Conservation (phyloP, 176 grass and related monocot genomes). For the Avena eriantha region DNA sequence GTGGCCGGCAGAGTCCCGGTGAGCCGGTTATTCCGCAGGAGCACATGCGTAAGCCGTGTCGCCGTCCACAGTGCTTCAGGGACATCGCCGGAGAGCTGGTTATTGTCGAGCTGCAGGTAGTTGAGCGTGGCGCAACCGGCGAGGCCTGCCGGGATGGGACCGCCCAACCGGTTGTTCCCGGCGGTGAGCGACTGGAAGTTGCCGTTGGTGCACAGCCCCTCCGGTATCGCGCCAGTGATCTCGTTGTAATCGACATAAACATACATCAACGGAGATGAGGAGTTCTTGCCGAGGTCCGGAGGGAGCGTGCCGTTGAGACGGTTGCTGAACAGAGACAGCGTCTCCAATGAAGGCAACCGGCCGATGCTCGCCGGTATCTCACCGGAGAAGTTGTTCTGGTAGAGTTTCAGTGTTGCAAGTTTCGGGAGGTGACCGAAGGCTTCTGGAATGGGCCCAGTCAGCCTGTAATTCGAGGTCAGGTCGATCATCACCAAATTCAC, state of each 20-base stretch:
- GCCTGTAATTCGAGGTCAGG: constrained; percentile 45
- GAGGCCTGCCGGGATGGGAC: constrained; percentile 64
- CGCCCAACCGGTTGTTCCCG: constrained; percentile 52
- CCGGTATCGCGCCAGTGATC: constrained; percentile 61
- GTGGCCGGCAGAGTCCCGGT: constrained; percentile 53
- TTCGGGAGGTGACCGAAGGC: constrained; percentile 57
- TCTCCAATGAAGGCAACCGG: constrained; percentile 34
- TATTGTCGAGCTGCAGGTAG: constrained; percentile 30
- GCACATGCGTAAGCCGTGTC: constrained; percentile 16
- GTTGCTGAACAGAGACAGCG: constrained; percentile 46
- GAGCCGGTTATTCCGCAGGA: constrained; percentile 54
- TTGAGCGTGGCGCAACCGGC: constrained; percentile 51
- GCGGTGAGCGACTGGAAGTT: constrained; percentile 28
- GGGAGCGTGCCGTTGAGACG: constrained; percentile 63
- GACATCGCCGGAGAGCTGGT: constrained; percentile 66
- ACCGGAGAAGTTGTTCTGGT: constrained; percentile 59
- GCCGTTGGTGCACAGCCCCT: constrained; percentile 51
- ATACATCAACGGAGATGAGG: not conserved
- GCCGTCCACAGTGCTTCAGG: constrained; percentile 56
- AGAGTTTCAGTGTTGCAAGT: constrained; percentile 31
- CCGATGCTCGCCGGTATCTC: constrained; percentile 77
- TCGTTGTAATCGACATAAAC: constrained; percentile 47
- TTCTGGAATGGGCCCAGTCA: constrained; percentile 66
- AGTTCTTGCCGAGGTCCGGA: constrained; percentile 63
- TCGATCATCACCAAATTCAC: constrained; percentile 35